Percentiles rank a stretch among this genome's conserved stretches.
Evolutionary conservation across 208 protist species (phyloP).

Genomic region (Crithidia expoeki): DNA sequence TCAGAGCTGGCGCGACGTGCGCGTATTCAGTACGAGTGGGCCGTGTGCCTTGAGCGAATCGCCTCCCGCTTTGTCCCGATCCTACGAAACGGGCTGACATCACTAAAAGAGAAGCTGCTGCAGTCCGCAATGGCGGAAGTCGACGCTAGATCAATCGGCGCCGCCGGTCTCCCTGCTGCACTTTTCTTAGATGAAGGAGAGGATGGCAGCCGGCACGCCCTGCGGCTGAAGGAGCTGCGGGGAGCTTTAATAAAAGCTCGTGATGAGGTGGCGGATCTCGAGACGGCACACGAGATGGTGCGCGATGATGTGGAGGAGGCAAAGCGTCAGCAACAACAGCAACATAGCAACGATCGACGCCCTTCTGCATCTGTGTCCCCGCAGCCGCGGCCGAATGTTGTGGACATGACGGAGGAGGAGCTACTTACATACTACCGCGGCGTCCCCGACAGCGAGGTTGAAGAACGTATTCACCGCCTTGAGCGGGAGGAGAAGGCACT

Average conservation of each 20-base stretch:
- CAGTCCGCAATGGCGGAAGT: conserved; percentile 2
- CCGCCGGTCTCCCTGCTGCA: conserved; percentile 9
- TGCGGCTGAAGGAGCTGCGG: conserved; percentile 43
- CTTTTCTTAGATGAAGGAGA: conserved; percentile 9
- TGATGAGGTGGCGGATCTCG: conserved; percentile 67
- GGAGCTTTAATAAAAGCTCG: conserved; percentile 41
- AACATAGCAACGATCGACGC: conserved; percentile 8
- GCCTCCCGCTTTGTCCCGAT: conserved; percentile 53
- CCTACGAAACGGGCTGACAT: conserved; percentile 19
- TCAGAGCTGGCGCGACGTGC: conserved; percentile 50
- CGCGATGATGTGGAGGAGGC: conserved; percentile 63
- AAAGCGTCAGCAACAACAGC: conserved; percentile 30
- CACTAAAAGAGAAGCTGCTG: conserved; percentile 26
- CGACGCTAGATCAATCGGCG: neutral
- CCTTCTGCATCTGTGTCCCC: conserved; percentile 42
- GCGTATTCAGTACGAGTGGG: conserved; percentile 70
- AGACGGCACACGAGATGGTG: conserved; percentile 76
- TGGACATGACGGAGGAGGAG: conserved; percentile 31
- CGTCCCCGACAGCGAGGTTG: conserved; percentile 54
- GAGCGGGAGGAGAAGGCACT: conserved; percentile 71
- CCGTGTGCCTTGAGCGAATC: conserved; percentile 70
- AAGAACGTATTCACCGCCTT: conserved; percentile 55
- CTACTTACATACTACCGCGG: conserved; percentile 31
- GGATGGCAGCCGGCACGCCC: neutral
- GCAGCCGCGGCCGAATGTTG: conserved; percentile 38